A percentile compares a stretch with the other conserved stretches of the same genome.
Conservation (phyloP, 257 asterid species). For the Euphrasia confusa region DNA sequence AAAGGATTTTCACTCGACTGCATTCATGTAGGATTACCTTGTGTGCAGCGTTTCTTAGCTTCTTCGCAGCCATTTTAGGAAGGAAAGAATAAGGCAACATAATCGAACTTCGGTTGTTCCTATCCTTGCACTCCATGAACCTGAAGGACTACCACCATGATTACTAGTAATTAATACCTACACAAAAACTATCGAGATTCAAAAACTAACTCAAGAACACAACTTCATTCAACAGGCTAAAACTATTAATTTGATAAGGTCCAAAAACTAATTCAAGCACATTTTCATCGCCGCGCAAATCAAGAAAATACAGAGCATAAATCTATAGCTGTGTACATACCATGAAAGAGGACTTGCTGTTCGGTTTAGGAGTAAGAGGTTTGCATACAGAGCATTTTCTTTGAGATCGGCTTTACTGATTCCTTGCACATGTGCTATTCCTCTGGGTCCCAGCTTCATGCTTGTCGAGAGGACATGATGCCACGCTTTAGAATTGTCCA, state of each 20-base stretch:
- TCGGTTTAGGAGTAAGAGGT: constrained; percentile 81
- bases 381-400: constrained; percentile 48
- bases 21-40: constrained; percentile 38
- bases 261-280: too few species aligned
- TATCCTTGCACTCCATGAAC: constrained; percentile 97
- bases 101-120: constrained; percentile 65
- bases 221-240: too few species aligned
- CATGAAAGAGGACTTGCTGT: constrained; percentile 93
- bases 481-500: constrained; percentile 88
- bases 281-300: too few species aligned
- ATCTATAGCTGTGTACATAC: constrained; percentile 34
- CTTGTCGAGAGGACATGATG: constrained; percentile 76
- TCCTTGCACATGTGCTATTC: constrained; percentile 77
- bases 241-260: too few species aligned
- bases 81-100: constrained; percentile 78
- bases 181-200: constrained; percentile 48
- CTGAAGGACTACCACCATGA: constrained; percentile 70
- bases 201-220: constrained; percentile 30
- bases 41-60: constrained; percentile 70
- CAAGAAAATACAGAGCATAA: too few species aligned
- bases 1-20: too few species aligned
- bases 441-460: constrained; percentile 91
- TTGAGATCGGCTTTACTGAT: constrained; percentile 58
- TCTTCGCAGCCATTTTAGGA: constrained; percentile 83
- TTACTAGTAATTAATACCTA: constrained; percentile 44